These are phyloP conservation scores for Torulaspora maleeae DNA, from an alignment of 805 yeast species.

Conservation along the genomic window DNA sequence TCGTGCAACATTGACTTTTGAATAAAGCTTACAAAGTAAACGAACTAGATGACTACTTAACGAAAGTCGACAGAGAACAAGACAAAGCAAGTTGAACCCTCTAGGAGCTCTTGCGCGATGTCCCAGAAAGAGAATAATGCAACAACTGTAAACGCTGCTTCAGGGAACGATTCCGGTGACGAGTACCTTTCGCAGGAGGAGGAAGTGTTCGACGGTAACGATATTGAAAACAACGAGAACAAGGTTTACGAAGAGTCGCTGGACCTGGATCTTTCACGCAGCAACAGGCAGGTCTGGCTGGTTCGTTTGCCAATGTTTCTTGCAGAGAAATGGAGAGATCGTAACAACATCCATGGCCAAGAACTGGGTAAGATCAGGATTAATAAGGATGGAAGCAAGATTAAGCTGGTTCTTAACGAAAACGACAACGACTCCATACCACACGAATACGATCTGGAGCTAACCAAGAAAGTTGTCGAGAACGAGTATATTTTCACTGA, in stretches of 20 bases:
- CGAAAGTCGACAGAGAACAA: background rate
- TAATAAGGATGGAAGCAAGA: conserved; percentile 46
- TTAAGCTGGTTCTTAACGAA: conserved; percentile 55
- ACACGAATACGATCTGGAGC: conserved; percentile 72
- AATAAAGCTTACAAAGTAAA: background rate
- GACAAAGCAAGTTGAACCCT: background rate
- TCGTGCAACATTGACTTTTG: background rate
- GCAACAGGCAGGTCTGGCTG: conserved; percentile 80
- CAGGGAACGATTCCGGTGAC: conserved; percentile 33
- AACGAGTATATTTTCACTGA: conserved; percentile 88
- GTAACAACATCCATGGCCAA: conserved; percentile 60
- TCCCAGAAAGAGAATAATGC: conserved; percentile 7
- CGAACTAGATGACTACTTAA: background rate
- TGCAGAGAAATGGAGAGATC: conserved; percentile 73
- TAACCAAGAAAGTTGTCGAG: conserved; percentile 73
- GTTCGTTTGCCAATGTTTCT: conserved; percentile 86
- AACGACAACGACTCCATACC: conserved; percentile 58
- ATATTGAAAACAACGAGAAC: conserved; percentile 38
- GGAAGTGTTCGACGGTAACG: conserved; percentile 44
- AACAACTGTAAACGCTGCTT: conserved; percentile 1
- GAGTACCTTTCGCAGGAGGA: conserved; percentile 41
- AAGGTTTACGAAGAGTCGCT: conserved; percentile 56
- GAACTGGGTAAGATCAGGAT: conserved; percentile 78
- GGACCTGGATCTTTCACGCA: conserved; percentile 63
- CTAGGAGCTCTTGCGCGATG: background rate